Evolutionary conservation across 2,329 filamentous ascomycete genomes (phyloP).

Genomic region (Sarocladiaceae sp.): DNA sequence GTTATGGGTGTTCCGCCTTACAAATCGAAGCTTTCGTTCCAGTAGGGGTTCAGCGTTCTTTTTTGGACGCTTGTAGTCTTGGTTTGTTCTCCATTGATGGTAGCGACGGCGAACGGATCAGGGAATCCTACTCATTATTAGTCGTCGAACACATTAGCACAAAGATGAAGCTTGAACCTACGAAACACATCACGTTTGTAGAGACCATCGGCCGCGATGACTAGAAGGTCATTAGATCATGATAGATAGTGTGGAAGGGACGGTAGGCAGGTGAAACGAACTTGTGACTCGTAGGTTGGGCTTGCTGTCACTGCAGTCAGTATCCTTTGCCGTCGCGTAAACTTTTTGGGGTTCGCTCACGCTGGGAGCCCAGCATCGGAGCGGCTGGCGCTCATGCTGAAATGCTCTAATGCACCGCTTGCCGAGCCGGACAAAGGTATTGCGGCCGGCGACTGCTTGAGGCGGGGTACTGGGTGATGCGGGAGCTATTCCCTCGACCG

Average conservation of each 20-base stretch:
- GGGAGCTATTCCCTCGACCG: not conserved
- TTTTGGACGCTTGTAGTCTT: slow-evolving; percentile 97
- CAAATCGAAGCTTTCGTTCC: slow-evolving; percentile 99
- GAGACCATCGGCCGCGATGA: slow-evolving; percentile 96
- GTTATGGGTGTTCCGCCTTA: slow-evolving; percentile 40
- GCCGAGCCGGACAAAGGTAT: not conserved
- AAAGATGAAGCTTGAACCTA: slow-evolving; percentile 50
- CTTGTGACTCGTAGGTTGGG: slow-evolving; percentile 91
- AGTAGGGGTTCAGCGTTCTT: slow-evolving; percentile 97
- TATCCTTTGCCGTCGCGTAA: not conserved
- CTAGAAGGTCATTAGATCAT: slow-evolving; percentile 47
- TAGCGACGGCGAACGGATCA: slow-evolving; percentile 95
- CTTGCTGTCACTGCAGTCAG: slow-evolving; percentile 42
- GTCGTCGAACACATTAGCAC: not conserved
- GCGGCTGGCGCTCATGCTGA: slow-evolving; percentile 9
- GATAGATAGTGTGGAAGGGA: slow-evolving; percentile 15
- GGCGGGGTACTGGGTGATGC: not conserved
- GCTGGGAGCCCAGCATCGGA: slow-evolving; percentile 8
- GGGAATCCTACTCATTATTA: slow-evolving; percentile 65
- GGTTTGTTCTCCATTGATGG: slow-evolving; percentile 95
- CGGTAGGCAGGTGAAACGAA: slow-evolving; percentile 40
- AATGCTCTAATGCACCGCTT: not conserved
- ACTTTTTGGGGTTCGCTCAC: not conserved
- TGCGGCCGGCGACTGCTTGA: not conserved
- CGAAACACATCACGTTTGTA: slow-evolving; percentile 99